Conservation (phyloP, 176 grass and related monocot species). For the Sorghum bicolor region DNA sequence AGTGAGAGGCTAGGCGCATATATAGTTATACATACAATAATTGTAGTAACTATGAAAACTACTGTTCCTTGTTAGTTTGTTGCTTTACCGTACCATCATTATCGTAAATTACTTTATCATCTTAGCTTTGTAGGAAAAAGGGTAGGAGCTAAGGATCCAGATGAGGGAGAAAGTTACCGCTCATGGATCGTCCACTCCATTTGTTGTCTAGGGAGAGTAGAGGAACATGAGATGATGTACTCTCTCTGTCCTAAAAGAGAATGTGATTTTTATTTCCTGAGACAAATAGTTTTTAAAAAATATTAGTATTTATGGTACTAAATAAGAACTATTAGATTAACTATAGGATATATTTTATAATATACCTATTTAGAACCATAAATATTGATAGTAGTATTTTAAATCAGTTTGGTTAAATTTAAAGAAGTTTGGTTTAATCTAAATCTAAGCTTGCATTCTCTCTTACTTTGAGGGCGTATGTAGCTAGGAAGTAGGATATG, state of each 20-base stretch:
- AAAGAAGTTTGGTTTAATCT: background rate
- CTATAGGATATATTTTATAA: too few relatives aligned
- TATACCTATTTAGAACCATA: background rate
- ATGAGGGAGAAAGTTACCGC: background rate
- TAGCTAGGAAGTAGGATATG: too few relatives aligned
- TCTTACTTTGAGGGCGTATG: too few relatives aligned
- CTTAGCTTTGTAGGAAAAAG: background rate
- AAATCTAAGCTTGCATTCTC: too few relatives aligned
- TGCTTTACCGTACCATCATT: background rate
- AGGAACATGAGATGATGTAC: background rate
- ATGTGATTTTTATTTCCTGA: too few relatives aligned
- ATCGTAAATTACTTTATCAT: background rate
- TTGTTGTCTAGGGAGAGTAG: background rate
- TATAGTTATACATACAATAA: background rate
- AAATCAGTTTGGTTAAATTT: background rate
- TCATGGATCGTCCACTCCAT: background rate
- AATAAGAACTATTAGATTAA: too few relatives aligned
- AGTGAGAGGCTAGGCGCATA: background rate
- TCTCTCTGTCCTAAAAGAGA: too few relatives aligned
- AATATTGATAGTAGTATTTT: too few relatives aligned
- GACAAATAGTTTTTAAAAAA: too few relatives aligned
- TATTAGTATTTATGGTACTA: too few relatives aligned
- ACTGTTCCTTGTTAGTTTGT: background rate
- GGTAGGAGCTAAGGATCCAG: background rate
- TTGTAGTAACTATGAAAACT: conserved; percentile 6